Conservation (phyloP, 2,329 filamentous ascomycete genomes). For the Penicillium sp. region DNA sequence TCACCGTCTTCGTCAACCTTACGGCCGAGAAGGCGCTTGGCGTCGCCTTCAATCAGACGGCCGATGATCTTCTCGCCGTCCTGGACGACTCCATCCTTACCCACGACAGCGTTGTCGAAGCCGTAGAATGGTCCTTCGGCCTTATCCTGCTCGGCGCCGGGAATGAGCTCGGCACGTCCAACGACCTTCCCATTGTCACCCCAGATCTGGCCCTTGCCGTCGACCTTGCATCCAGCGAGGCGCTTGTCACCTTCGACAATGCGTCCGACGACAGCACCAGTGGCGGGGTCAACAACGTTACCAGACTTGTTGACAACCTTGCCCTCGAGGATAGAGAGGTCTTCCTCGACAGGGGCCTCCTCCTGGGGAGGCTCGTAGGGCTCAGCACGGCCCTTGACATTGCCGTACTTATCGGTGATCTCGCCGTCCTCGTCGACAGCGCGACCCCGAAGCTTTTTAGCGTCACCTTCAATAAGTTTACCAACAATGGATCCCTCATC, state of each 20-base stretch:
- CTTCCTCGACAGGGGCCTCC: conserved; percentile 43
- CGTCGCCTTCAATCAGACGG: conserved; percentile 63
- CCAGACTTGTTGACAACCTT: conserved; percentile 65
- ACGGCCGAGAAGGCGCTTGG: conserved; percentile 64
- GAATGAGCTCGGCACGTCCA: conserved; percentile 58
- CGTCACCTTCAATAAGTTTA: conserved; percentile 67
- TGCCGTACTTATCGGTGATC: conserved; percentile 73
- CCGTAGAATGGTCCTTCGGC: conserved; percentile 61
- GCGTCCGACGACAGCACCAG: conserved; percentile 59
- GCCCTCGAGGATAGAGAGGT: conserved; percentile 61
- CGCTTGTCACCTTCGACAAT: conserved; percentile 58
- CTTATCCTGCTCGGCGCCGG: conserved; percentile 49
- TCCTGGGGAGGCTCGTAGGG: conserved; percentile 54
- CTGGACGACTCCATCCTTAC: conserved; percentile 58
- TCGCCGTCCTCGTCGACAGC: conserved; percentile 79
- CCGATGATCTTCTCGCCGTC: conserved; percentile 50
- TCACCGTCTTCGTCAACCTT: conserved; percentile 69
- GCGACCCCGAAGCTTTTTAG: conserved; percentile 70
- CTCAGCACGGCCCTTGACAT: conserved; percentile 60
- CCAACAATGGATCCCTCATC: conserved; percentile 76
- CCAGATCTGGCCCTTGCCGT: conserved; percentile 63
- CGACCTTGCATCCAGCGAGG: conserved; percentile 62
- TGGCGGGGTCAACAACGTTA: conserved; percentile 58
- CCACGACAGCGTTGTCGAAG: conserved; percentile 57
- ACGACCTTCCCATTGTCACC: conserved; percentile 62